These are phyloP conservation scores for Salix caprea DNA, from an alignment of 345 rosid genomes.

Conservation along the genomic window DNA sequence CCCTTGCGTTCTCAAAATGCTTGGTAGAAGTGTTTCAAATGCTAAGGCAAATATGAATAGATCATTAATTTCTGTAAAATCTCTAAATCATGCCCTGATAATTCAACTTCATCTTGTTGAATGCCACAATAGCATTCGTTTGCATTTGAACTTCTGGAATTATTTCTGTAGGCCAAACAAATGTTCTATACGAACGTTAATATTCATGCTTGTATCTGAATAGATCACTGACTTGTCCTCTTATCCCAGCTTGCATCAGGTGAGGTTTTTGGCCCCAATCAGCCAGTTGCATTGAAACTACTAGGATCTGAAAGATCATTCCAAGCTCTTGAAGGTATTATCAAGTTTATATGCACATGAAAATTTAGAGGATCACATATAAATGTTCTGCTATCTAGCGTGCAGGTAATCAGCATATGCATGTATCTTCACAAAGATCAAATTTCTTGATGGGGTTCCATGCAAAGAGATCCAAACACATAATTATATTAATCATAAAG, in stretches of 20 bases:
- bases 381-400: neutral
- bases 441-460: neutral
- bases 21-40: neutral
- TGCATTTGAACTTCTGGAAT: neutral
- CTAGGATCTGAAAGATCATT: conserved; percentile 91
- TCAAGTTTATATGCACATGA: neutral
- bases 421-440: neutral
- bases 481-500: neutral
- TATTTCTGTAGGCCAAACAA: neutral
- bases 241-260: conserved; percentile 87
- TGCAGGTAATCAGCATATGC: neutral
- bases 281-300: conserved; percentile 82
- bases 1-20: neutral
- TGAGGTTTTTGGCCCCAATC: conserved; percentile 83
- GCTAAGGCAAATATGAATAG: neutral
- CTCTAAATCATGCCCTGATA: neutral
- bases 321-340: conserved; percentile 89
- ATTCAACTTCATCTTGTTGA: neutral
- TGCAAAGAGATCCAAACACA: neutral
- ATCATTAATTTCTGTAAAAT: neutral
- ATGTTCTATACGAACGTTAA: neutral
- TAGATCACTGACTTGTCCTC: conserved; percentile 5
- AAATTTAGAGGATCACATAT: neutral
- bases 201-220: neutral
- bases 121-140: neutral